Evolutionary conservation across 306 rosid genomes (phyloP), one percentile per base, ranked within the genome.

Genomic region (Mimosa bimucronata): DNA sequence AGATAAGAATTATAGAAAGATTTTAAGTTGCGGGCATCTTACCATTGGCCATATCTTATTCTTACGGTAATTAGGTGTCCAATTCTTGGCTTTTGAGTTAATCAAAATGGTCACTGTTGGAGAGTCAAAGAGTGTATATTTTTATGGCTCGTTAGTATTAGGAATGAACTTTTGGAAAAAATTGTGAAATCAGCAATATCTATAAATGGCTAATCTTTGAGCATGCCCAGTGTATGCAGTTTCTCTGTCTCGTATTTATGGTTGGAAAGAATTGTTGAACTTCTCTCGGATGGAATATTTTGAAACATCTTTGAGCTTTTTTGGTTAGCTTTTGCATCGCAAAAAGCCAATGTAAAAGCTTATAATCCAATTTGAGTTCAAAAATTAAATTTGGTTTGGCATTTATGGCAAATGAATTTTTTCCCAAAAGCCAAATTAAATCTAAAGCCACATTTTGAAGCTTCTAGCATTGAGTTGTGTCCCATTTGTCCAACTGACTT

Each of bases 141-240:
- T 71, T 45, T 68, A 26, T 21, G 30, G 19, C 38, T 9, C 58
- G n/a, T 38, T 67, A 68, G 52, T 44, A 60, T 46, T 48, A 23
- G 69, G 48, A 62, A 46, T 48, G 74, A 67, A 19, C 46, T 50
- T 60, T 16, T n/a, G 41, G 72, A 30, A 42, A 73, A 31, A 23
- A 52, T 73, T 60, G 15, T 55, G 58, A 37, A n/a, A 45, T 29
- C 48, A 5, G 74, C 67, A 61, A 25, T 37, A 58, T 29, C 34
- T 14, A 30, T 28, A 34, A 14, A 50, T 31, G 48, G 60, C 21
- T 78, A 40, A 50, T 34, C 52, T 68, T n/a, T 10, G 31, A 28
- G 19, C 50, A 11, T 68, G 52, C 2, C 10, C 73, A 8, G 12
- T 68, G 4, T 2, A 70, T 70, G 37, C 23, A 6, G n/a, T 69